These are phyloP conservation scores for Melastoma malabathricum DNA, from an alignment of 345 rosid species.

Conservation along the genomic window DNA sequence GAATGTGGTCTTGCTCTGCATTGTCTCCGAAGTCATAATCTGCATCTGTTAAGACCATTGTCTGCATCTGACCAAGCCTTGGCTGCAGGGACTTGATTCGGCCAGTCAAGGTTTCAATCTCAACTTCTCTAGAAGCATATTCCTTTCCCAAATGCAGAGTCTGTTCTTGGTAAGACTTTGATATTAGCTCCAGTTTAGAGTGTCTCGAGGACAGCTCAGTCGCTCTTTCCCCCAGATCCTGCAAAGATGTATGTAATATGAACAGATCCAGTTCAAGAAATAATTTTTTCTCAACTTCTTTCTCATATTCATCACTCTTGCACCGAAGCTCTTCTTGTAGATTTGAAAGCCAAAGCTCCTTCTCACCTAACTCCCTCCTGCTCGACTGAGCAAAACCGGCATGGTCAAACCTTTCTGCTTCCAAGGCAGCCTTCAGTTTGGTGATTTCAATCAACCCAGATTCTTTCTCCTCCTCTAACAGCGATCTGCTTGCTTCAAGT, in stretches of 20 bases:
- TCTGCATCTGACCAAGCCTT: slow-evolving; percentile 40
- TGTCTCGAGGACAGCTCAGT: slow-evolving; percentile 39
- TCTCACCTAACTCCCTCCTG: slow-evolving; percentile 27
- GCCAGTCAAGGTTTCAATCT: slow-evolving; percentile 39
- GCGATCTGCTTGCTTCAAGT: slow-evolving; percentile 30
- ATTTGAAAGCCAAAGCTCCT: slow-evolving; percentile 40
- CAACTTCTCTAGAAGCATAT: slow-evolving; percentile 35
- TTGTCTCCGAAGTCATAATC: slow-evolving; percentile 20
- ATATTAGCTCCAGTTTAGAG: slow-evolving; percentile 39
- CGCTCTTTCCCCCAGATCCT: slow-evolving; percentile 51
- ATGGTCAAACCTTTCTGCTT: slow-evolving; percentile 41
- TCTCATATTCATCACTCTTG: slow-evolving; percentile 51
- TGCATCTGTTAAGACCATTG: slow-evolving; percentile 31
- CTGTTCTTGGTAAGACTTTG: slow-evolving; percentile 42
- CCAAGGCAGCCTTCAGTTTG: slow-evolving; percentile 35
- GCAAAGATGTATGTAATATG: slow-evolving; percentile 48
- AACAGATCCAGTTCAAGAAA: slow-evolving; percentile 51
- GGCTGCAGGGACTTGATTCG: slow-evolving; percentile 35
- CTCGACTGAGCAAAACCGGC: slow-evolving; percentile 29
- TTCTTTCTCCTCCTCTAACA: slow-evolving; percentile 49
- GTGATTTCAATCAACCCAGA: slow-evolving; percentile 33
- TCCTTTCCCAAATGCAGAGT: slow-evolving; percentile 42
- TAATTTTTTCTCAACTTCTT: slow-evolving; percentile 49
- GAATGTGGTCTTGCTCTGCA: slow-evolving; percentile 27
- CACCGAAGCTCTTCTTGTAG: slow-evolving; percentile 43